phyloP scores from a whole-genome alignment of 805 yeast species.

The Candida endomychidarum region DNA sequence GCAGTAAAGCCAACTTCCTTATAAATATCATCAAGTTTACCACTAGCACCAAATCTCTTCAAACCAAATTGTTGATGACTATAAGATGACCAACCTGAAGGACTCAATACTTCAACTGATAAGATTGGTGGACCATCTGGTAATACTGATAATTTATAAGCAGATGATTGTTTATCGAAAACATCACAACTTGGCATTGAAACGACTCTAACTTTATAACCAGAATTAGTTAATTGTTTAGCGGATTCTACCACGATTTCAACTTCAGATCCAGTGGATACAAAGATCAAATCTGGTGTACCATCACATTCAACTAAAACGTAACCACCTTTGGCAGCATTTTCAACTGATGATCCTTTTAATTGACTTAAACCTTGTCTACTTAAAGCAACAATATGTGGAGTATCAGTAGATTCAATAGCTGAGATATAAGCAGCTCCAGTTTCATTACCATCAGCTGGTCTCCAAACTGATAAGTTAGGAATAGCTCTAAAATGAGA shows the following conservation, averaged over 20 bases:
- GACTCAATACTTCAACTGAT: slow-evolving; percentile 90
- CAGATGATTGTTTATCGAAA: slow-evolving; percentile 78
- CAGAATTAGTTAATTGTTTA: slow-evolving; percentile 63
- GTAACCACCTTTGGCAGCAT: slow-evolving; percentile 95
- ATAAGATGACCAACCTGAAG: slow-evolving; percentile 91
- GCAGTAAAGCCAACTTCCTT: slow-evolving; percentile 86
- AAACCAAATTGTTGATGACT: slow-evolving; percentile 96
- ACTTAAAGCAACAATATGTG: slow-evolving; percentile 72
- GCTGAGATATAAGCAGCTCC: slow-evolving; percentile 79
- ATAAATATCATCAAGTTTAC: slow-evolving; percentile 80
- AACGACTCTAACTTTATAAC: slow-evolving; percentile 77
- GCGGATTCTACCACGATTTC: slow-evolving; percentile 78
- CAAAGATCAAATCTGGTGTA: slow-evolving; percentile 68
- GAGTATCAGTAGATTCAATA: slow-evolving; percentile 59
- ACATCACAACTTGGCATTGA: slow-evolving; percentile 91
- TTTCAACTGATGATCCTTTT: slow-evolving; percentile 87
- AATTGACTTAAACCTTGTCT: slow-evolving; percentile 92
- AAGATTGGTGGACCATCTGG: slow-evolving; percentile 93
- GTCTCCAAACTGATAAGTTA: slow-evolving; percentile 85
- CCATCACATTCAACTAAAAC: slow-evolving; percentile 52
- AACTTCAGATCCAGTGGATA: slow-evolving; percentile 95
- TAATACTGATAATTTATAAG: slow-evolving; percentile 80
- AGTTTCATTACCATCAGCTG: slow-evolving; percentile 88
- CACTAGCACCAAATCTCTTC: slow-evolving; percentile 95
- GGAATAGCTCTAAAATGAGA: slow-evolving; percentile 86